Conservation (phyloP, 2,329 filamentous ascomycete species). For the Colletotrichum ledebouriae region DNA sequence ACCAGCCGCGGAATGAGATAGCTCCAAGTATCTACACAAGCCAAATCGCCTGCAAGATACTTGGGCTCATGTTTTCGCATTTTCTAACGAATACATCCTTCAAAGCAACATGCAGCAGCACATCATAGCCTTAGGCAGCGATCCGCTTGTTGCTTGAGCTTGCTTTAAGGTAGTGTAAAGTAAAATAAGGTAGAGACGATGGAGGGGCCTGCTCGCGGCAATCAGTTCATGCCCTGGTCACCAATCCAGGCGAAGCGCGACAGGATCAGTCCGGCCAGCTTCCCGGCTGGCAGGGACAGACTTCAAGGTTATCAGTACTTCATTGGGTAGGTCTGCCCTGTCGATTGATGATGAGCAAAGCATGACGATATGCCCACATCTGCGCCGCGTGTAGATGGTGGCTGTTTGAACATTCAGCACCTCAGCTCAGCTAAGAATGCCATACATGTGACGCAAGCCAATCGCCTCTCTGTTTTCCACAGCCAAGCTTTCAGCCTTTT, state of each 20-base stretch:
- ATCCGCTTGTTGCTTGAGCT: neutral
- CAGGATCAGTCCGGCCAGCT: neutral
- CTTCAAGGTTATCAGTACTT: neutral
- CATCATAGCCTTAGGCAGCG: neutral
- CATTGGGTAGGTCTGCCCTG: neutral
- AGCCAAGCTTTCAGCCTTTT: slow-evolving; percentile 13
- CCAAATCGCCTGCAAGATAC: neutral
- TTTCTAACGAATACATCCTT: neutral
- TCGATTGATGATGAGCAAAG: too few species aligned
- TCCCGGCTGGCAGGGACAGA: neutral
- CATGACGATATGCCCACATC: too few species aligned
- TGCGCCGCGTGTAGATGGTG: too few species aligned
- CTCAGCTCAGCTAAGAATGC: slow-evolving; percentile 2
- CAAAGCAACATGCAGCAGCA: neutral
- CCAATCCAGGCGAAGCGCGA: neutral
- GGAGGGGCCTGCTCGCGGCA: slow-evolving; percentile 1
- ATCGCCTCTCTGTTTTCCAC: neutral
- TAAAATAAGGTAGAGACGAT: slow-evolving; percentile 7
- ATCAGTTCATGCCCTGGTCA: neutral
- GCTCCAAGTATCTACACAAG: neutral
- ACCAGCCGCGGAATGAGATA: neutral
- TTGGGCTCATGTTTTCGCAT: neutral
- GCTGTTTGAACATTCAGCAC: too few species aligned
- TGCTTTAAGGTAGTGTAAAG: slow-evolving; percentile 5
- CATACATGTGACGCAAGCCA: slow-evolving; percentile 27